Base-by-base conservation (phyloP, 257 asterid species). In the Penstemon davidsonii region DNA sequence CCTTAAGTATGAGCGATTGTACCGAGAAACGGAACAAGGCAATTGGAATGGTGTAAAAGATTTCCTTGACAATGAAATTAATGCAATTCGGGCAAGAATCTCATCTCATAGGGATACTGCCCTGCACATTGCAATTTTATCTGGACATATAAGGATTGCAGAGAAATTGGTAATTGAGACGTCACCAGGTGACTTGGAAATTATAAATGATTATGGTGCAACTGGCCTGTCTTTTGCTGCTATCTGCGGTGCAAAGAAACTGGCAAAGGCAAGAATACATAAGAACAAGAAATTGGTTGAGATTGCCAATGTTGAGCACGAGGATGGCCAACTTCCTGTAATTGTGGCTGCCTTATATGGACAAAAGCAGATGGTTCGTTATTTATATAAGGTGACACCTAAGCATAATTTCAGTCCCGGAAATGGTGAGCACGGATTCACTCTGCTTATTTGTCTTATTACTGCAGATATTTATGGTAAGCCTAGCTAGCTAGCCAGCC, bases 251-350 rank as follows among this genome's bases (percentile, higher is more conserved):
- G 72, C 37, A 0, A 55, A 7, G 19, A 58, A 75, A 18, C 67
- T 79, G 63, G 87, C 83, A 8, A 70, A 51, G 74, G 56, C 18
- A 38, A 55, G 79, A 42, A 77, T 82, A 4, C 6, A 1, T 0
- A 79, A 54, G 54, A 79, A 82, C 66, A 51, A 7, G 6, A 7
- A 57, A 10, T 62, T 82, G 18, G 72, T 82, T 19, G 72, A 3
- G 15, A 60, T 71, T 39, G 40, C n/a, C 7, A 79, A 58, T 47
- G 33, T 25, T 25, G 81, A 71, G 0, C 77, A 77, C 3, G 83
- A 82, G 1, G 83, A 82, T 9, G 87, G 87, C 9, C 83, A 74
- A 3, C 84, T 82, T 54, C 87, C 87, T 9, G 84, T 82, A n/a
- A 76, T 76, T 47, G 79, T 79, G 52, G 87, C 82, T 44, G 84